Conservation (phyloP, 2,329 filamentous ascomycete genomes). For the Verruconis gallopava region DNA sequence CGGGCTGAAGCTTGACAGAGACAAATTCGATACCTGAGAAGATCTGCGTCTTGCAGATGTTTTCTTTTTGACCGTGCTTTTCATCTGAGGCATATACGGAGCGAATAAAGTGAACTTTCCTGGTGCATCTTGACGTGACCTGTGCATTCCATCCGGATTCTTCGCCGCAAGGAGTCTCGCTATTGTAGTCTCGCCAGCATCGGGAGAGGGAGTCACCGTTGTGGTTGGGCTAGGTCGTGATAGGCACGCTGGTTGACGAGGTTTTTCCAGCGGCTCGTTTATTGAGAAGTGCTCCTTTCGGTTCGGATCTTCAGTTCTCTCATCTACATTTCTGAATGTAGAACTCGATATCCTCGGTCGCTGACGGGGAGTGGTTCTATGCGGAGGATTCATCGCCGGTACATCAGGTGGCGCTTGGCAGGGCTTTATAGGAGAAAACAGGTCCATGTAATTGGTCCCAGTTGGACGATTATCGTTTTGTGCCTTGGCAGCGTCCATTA, state of each 20-base stretch:
- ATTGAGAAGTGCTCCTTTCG: too few relatives aligned
- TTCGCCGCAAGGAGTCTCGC: too few relatives aligned
- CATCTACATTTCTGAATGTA: slow-evolving; percentile 21
- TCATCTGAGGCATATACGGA: background rate
- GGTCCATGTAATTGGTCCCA: slow-evolving; percentile 17
- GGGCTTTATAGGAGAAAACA: slow-evolving; percentile 24
- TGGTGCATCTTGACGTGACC: too few relatives aligned
- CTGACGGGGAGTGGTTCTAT: slow-evolving; percentile 13
- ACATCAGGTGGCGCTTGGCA: slow-evolving; percentile 4
- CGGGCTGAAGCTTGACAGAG: background rate
- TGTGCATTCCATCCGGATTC: too few relatives aligned
- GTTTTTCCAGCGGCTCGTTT: too few relatives aligned
- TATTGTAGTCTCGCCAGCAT: too few relatives aligned
- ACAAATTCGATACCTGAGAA: background rate
- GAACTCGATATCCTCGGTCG: slow-evolving; percentile 22
- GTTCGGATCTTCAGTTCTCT: too few relatives aligned
- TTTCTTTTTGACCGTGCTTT: background rate
- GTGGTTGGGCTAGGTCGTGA: too few relatives aligned
- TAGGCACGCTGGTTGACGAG: too few relatives aligned
- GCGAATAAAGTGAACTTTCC: background rate
- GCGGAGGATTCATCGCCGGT: slow-evolving; percentile 7
- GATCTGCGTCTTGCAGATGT: background rate
- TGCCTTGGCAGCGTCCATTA: background rate
- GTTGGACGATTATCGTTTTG: background rate
- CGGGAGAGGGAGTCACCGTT: too few relatives aligned